Conservation (phyloP, 2,329 filamentous ascomycete genomes). For the Aspergillus sp. region DNA sequence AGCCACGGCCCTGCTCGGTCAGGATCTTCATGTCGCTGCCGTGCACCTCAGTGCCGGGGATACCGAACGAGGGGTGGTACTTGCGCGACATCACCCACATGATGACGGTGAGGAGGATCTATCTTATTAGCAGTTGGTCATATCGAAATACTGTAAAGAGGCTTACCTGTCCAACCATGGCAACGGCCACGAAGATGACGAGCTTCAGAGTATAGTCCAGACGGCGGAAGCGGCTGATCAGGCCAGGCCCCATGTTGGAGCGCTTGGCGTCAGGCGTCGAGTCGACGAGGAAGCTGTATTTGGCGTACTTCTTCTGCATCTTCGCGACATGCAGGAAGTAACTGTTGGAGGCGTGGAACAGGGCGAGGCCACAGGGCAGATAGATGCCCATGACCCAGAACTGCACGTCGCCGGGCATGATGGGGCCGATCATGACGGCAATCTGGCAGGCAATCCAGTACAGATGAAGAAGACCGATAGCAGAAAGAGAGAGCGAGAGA, state of each 20-base stretch:
- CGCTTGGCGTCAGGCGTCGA: neutral
- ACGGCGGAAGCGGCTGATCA: conserved; percentile 23
- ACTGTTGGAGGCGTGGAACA: conserved; percentile 65
- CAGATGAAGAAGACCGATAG: conserved; percentile 39
- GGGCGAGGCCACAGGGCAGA: conserved; percentile 63
- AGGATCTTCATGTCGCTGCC: conserved; percentile 43
- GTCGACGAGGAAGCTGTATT: conserved; percentile 9
- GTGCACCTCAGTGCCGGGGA: conserved; percentile 54
- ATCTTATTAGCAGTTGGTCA: neutral
- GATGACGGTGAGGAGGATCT: conserved; percentile 60
- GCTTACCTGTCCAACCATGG: conserved; percentile 57
- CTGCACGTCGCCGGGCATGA: conserved; percentile 53
- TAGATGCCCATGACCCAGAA: conserved; percentile 69
- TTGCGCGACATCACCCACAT: conserved; percentile 65
- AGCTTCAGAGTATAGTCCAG: conserved; percentile 27
- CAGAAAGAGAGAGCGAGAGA: conserved; percentile 35
- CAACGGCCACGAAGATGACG: conserved; percentile 48
- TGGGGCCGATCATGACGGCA: conserved; percentile 34
- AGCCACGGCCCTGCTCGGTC: conserved; percentile 50
- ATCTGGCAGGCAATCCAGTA: conserved; percentile 38
- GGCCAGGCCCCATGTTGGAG: conserved; percentile 6
- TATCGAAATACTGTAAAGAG: neutral
- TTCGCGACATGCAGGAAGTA: conserved; percentile 61
- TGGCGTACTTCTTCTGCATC: conserved; percentile 51
- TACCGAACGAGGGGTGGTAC: conserved; percentile 56